Percentiles rank a stretch among this genome's conserved stretches.
phyloP scores from a whole-genome alignment of 192 early-diverging fungal species.

The Piromyces finnis region DNA sequence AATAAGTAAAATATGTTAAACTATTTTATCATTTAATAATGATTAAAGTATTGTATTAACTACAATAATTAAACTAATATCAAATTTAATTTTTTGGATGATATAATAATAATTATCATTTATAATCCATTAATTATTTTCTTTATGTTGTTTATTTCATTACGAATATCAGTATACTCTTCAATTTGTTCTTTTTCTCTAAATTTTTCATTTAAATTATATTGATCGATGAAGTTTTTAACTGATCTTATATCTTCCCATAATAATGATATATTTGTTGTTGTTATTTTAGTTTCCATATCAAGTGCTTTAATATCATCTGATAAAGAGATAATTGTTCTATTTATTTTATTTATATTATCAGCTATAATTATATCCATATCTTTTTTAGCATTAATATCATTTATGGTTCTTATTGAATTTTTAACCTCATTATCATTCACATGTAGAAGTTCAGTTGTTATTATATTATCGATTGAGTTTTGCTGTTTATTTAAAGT shows the following conservation, averaged over 20 bases:
- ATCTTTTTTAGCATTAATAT: too few relatives aligned
- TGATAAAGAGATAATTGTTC: neutral
- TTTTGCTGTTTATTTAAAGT: neutral
- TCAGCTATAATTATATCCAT: neutral
- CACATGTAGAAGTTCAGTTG: neutral
- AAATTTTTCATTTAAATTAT: neutral
- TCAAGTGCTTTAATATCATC: neutral
- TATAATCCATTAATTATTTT: neutral
- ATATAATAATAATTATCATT: too few relatives aligned
- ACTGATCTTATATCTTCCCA: neutral
- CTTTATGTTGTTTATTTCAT: neutral
- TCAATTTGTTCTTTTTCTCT: neutral
- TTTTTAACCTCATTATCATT: neutral
- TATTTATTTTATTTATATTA: neutral
- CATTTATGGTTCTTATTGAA: too few relatives aligned
- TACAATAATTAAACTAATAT: too few relatives aligned
- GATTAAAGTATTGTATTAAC: too few relatives aligned
- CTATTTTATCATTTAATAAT: too few relatives aligned
- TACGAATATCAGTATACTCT: neutral
- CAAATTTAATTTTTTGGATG: too few relatives aligned
- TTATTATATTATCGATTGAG: neutral
- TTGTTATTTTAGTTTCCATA: neutral
- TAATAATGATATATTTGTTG: neutral
- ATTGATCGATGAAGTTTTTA: neutral
- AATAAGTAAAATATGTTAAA: too few relatives aligned